phyloP scores from a whole-genome alignment of 306 rosid species.

The Cucurbita moschata region DNA sequence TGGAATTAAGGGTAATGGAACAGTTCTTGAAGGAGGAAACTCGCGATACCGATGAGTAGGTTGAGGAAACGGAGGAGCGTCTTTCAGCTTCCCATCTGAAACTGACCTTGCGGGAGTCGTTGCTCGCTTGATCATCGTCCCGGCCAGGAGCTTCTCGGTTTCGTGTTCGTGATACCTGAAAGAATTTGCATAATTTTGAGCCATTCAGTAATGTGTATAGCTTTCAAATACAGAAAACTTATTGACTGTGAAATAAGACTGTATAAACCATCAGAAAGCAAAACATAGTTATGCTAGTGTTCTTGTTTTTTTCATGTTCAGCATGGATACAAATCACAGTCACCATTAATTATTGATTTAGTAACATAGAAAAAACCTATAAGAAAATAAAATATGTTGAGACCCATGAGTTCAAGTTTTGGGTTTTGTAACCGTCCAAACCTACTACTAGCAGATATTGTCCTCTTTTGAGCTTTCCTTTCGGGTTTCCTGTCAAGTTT shows the following conservation, averaged over 20 bases:
- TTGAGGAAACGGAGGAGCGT: conserved; percentile 60
- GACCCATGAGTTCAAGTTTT: background rate
- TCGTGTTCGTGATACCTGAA: conserved; percentile 45
- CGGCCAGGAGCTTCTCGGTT: conserved; percentile 35
- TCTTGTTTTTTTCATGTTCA: background rate
- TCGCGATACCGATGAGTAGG: conserved; percentile 33
- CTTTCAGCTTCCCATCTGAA: conserved; percentile 82
- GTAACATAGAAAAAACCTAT: background rate
- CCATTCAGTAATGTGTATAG: background rate
- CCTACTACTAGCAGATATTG: too few species aligned
- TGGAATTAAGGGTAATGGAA: conserved; percentile 23
- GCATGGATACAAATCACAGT: background rate
- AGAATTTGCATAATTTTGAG: background rate
- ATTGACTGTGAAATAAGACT: background rate
- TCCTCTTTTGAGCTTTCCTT: too few species aligned
- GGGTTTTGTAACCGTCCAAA: background rate
- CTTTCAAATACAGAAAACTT: background rate
- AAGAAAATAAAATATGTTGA: background rate
- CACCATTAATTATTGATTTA: background rate
- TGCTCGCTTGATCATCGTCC: conserved; percentile 38
- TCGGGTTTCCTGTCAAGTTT: too few species aligned
- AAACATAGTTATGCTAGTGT: background rate
- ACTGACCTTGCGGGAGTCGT: conserved; percentile 81
- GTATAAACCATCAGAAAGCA: background rate
- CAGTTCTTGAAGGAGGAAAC: conserved; percentile 31